A percentile compares a stretch with the other conserved stretches of the same genome.
Evolutionary conservation across 2,329 filamentous ascomycete genomes (phyloP).

Genomic region (Trichoderma gracile): DNA sequence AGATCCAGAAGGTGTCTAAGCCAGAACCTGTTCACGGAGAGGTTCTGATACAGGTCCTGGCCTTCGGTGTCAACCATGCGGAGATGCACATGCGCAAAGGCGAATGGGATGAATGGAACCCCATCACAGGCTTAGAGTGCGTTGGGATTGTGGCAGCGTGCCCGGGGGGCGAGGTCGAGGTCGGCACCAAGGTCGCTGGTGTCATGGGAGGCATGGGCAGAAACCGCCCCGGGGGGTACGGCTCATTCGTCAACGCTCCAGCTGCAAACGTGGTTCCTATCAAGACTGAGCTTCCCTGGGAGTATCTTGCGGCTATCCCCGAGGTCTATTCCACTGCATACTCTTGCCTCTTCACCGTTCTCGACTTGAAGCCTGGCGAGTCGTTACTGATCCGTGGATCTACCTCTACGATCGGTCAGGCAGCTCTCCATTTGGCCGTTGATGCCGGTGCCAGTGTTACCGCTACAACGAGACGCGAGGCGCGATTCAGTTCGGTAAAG

Average conservation of each 20-base stretch:
- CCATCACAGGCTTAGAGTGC: conserved; percentile 45
- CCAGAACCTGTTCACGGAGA: conserved; percentile 32
- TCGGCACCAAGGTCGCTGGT: conserved; percentile 39
- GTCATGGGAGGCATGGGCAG: conserved; percentile 48
- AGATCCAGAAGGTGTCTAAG: conserved; percentile 16
- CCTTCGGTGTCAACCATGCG: conserved; percentile 48
- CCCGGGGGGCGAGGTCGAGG: conserved; percentile 37
- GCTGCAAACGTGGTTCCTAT: conserved; percentile 9
- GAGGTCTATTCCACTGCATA: conserved; percentile 22
- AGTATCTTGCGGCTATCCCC: conserved; percentile 12
- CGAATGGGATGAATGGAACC: conserved; percentile 43
- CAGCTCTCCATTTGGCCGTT: conserved; percentile 22
- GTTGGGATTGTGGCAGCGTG: conserved; percentile 44
- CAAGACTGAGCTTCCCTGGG: conserved; percentile 21
- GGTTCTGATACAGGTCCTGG: conserved; percentile 40
- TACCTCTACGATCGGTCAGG: conserved; percentile 21
- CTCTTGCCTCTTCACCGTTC: conserved; percentile 15
- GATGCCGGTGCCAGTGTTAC: conserved; percentile 19
- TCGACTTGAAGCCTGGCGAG: conserved; percentile 12
- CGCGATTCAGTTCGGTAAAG: conserved; percentile 10
- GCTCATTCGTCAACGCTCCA: conserved; percentile 30
- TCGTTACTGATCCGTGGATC: conserved; percentile 23
- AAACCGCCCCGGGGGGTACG: conserved; percentile 43
- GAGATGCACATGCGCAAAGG: conserved; percentile 50
- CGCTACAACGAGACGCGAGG: conserved; percentile 11